Base-by-base conservation (phyloP, 352 stramenopile species). In the Globisporangium barbulae region DNA sequence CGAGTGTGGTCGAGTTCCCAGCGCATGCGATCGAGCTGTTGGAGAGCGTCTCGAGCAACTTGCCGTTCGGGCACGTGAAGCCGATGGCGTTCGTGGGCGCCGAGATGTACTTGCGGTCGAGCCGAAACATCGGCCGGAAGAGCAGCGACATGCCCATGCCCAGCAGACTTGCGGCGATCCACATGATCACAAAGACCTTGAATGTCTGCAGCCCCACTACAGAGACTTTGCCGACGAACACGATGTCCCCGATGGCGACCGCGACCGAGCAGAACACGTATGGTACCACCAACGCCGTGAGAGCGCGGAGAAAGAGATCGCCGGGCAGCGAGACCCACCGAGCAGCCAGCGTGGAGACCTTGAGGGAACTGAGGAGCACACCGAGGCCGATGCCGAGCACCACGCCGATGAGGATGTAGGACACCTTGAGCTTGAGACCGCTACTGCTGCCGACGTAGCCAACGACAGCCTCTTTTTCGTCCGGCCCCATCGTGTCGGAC, bases 221-320 rank as follows among this genome's bases (percentile, higher is more conserved):
- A 3, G 78, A 89, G 0, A 89, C 75, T 64, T 91, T 91, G 39
- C 83, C 83, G 3, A 91, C 78, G 42, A 83, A 86, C 39, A 94
- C 74, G 44, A 91, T 87, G 64, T 93, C 86, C 0, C 79, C 81
- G 17, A 92, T 83, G 30, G 83, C 82, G 7, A 94, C 81, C 0
- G 84, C 80, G 13, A 94, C 83, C 1, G 81, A 83, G 57, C 81
- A 93, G 71, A 94, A 94, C 1, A 93, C 83, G 59, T 92, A 88
- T 25, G 86, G 86, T 12, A 94, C 65, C n/a, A 92, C 83, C 2
- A 94, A 66, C 22, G 81, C 80, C 65, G 86, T 92, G 39, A 93
- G 68, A 3, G 82, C 86, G 25, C 86, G 78, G 12, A 92, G 63
- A 60, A 93, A 94, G 48, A 94, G 67, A 7, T 93, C 78, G 0